Conservation (phyloP, 306 rosid genomes). For the Lupinus albus region DNA sequence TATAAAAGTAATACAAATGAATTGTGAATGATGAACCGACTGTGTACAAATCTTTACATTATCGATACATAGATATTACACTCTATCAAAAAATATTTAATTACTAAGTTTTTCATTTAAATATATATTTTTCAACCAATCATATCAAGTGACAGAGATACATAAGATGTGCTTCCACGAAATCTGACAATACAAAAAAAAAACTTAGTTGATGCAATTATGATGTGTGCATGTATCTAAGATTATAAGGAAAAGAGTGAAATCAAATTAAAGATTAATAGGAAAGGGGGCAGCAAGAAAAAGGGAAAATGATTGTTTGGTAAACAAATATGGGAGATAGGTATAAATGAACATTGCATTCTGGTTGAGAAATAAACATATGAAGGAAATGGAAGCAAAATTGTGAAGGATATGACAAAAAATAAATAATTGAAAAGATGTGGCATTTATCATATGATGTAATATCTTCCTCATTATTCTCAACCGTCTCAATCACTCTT, state of each 20-base stretch:
- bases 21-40: too few relatives aligned
- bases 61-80: too few relatives aligned
- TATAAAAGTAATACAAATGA: too few relatives aligned
- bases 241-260: slow-evolving; percentile 28
- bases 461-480: slow-evolving; percentile 62
- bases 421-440: slow-evolving; percentile 27
- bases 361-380: slow-evolving; percentile 31
- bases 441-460: slow-evolving; percentile 79
- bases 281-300: too few relatives aligned
- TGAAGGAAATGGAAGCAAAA: not conserved
- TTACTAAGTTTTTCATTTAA: too few relatives aligned
- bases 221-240: slow-evolving; percentile 37
- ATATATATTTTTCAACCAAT: too few relatives aligned
- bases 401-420: not conserved
- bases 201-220: slow-evolving; percentile 33
- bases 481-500: slow-evolving; percentile 88
- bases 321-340: too few relatives aligned
- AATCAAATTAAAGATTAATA: not conserved
- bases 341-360: slow-evolving; percentile 10
- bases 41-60: too few relatives aligned
- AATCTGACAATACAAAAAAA: slow-evolving; percentile 3
- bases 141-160: too few relatives aligned
- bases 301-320: too few relatives aligned
- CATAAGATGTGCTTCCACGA: too few relatives aligned
- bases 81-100: too few relatives aligned